Evolutionary conservation across 1,139 yeast genomes (phyloP).

Genomic region (Nakaseomyces delphensis): DNA sequence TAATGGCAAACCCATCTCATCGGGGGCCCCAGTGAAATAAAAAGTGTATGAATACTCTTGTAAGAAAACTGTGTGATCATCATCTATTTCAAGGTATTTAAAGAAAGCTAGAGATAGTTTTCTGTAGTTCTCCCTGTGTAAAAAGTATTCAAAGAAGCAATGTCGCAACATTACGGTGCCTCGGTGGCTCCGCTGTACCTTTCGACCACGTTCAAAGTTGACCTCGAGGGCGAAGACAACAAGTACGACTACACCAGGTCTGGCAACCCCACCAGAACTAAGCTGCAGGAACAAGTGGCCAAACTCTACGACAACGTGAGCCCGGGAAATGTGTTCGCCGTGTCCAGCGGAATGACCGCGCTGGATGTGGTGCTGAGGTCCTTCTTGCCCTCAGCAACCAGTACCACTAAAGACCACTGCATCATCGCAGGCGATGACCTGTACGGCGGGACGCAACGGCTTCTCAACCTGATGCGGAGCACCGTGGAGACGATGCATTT

Average conservation of each 20-base stretch:
- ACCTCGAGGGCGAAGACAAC: constrained; percentile 60
- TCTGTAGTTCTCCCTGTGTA: no score
- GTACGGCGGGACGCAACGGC: constrained; percentile 86
- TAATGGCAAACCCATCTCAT: no score
- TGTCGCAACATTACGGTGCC: constrained; percentile 32
- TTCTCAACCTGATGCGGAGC: constrained; percentile 61
- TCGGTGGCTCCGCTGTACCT: constrained; percentile 86
- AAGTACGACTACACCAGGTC: constrained; percentile 86
- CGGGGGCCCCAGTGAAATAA: no score
- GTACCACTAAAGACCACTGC: constrained; percentile 12
- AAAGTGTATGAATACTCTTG: no score
- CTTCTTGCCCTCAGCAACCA: constrained; percentile 45
- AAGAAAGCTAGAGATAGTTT: no score
- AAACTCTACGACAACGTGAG: constrained; percentile 48
- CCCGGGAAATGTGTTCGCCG: constrained; percentile 68
- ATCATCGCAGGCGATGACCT: constrained; percentile 85
- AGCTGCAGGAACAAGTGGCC: constrained; percentile 67
- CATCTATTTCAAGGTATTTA: no score
- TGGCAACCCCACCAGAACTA: constrained; percentile 89
- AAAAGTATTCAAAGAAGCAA: not conserved
- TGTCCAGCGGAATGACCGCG: constrained; percentile 89
- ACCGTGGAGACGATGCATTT: constrained; percentile 57
- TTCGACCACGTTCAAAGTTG: constrained; percentile 82
- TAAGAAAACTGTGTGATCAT: no score
- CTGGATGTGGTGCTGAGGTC: constrained; percentile 65